Percentiles rank a stretch among this genome's conserved stretches.
These are phyloP conservation scores for Ramularia endophylla DNA, from an alignment of 2,329 filamentous ascomycete genomes.

Conservation along the genomic window DNA sequence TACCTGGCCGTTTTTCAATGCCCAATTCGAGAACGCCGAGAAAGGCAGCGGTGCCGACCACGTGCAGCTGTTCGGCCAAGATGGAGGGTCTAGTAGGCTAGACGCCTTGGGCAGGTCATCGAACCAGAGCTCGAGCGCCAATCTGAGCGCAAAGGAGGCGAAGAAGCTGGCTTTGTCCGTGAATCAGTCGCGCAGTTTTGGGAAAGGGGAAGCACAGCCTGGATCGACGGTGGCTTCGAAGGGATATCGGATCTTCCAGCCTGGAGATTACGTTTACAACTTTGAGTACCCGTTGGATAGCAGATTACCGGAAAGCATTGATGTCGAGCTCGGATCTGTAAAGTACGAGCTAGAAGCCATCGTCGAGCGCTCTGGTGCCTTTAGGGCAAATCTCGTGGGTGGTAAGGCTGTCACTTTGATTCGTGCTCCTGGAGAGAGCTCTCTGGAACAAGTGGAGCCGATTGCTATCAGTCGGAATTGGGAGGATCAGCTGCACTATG, in stretches of 20 bases:
- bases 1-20: slow-evolving; percentile 88
- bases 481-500: slow-evolving; percentile 94
- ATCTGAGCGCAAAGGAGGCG: slow-evolving; percentile 43
- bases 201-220: slow-evolving; percentile 63
- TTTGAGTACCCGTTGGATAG: slow-evolving; percentile 82
- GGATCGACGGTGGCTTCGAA: slow-evolving; percentile 60
- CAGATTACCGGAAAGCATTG: slow-evolving; percentile 74
- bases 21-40: slow-evolving; percentile 56
- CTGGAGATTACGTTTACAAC: slow-evolving; percentile 66
- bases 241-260: slow-evolving; percentile 79
- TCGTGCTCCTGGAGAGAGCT: slow-evolving; percentile 78
- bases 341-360: slow-evolving; percentile 83
- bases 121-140: slow-evolving; percentile 38
- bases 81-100: slow-evolving; percentile 25
- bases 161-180: slow-evolving; percentile 72
- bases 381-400: slow-evolving; percentile 81
- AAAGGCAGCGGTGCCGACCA: slow-evolving; percentile 58
- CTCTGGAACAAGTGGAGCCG: slow-evolving; percentile 83
- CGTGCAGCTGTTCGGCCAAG: slow-evolving; percentile 50
- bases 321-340: slow-evolving; percentile 77
- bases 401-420: slow-evolving; percentile 77
- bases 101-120: slow-evolving; percentile 26
- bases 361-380: slow-evolving; percentile 80
- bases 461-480: slow-evolving; percentile 90
- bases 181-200: slow-evolving; percentile 79